Evolutionary conservation across 352 stramenopile species (phyloP).

Genomic region (Plasmopara muralis): DNA sequence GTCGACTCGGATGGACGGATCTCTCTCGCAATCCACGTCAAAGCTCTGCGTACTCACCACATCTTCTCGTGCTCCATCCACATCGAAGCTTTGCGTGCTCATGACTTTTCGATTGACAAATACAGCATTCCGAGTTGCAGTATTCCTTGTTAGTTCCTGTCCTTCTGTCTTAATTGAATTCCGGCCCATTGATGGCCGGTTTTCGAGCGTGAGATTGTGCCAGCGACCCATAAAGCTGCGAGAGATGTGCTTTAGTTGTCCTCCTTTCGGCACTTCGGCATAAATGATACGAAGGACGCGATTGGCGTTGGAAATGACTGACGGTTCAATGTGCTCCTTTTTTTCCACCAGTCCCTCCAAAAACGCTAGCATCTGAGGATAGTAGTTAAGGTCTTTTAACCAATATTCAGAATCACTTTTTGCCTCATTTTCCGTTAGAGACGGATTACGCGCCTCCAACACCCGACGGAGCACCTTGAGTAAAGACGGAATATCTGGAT

Average conservation of each 20-base stretch:
- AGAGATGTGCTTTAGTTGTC: conserved; percentile 38
- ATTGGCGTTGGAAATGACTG: conserved; percentile 65
- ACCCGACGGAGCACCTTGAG: conserved; percentile 70
- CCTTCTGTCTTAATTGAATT: conserved; percentile 20
- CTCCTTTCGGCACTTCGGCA: conserved; percentile 47
- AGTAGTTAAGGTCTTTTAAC: conserved; percentile 67
- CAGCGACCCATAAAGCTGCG: conserved; percentile 69
- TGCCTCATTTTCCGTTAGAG: conserved; percentile 21
- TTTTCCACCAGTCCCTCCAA: conserved; percentile 45
- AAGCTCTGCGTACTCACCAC: conserved; percentile 33
- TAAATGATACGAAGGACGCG: conserved; percentile 68
- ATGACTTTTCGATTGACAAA: conserved; percentile 9
- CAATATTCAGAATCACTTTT: conserved; percentile 36
- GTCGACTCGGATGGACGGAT: conserved; percentile 31
- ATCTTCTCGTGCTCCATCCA: conserved; percentile 41
- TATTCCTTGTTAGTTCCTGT: conserved; percentile 15
- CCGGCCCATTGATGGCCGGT: conserved; percentile 19
- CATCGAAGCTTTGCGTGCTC: conserved; percentile 46
- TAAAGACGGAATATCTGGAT: conserved; percentile 58
- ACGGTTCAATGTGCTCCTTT: conserved; percentile 37
- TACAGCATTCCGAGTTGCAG: conserved; percentile 6
- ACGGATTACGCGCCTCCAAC: conserved; percentile 46
- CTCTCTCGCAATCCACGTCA: conserved; percentile 50
- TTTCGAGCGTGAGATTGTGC: conserved; percentile 71
- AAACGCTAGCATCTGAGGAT: conserved; percentile 48